phyloP scores from a whole-genome alignment of 192 early-diverging fungal genomes.

The Thamnidium elegans region DNA sequence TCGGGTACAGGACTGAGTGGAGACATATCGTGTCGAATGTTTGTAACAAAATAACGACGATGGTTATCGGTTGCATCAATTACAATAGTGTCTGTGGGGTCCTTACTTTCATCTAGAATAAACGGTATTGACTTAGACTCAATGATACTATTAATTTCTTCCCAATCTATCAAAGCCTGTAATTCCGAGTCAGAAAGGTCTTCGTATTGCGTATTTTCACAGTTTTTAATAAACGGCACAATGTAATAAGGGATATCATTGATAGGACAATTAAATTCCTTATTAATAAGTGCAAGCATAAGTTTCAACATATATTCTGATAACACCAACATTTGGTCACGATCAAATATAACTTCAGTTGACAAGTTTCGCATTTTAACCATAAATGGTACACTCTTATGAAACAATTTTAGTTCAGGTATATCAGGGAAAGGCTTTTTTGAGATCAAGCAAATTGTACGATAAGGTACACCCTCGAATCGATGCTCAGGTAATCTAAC shows the following conservation, averaged over 20 bases:
- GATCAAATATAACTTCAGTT: slow-evolving; percentile 21
- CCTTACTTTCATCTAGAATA: slow-evolving; percentile 19
- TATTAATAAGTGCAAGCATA: slow-evolving; percentile 44
- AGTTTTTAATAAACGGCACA: slow-evolving; percentile 41
- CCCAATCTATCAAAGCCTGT: slow-evolving; percentile 42
- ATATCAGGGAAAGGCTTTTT: slow-evolving; percentile 38
- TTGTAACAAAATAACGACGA: slow-evolving; percentile 45
- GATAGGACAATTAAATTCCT: slow-evolving; percentile 46
- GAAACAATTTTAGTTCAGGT: slow-evolving; percentile 32
- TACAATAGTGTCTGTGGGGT: slow-evolving; percentile 32
- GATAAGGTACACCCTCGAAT: slow-evolving; percentile 33
- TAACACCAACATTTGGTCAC: slow-evolving; percentile 40
- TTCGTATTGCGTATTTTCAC: slow-evolving; percentile 32
- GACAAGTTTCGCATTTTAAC: slow-evolving; percentile 23
- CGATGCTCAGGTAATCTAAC: slow-evolving; percentile 23
- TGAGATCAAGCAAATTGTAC: slow-evolving; percentile 45
- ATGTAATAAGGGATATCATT: slow-evolving; percentile 54
- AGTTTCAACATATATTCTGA: slow-evolving; percentile 54
- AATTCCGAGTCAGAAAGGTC: slow-evolving; percentile 23
- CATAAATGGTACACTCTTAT: slow-evolving; percentile 23
- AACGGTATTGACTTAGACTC: slow-evolving; percentile 13
- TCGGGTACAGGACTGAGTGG: slow-evolving; percentile 29
- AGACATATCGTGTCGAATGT: slow-evolving; percentile 28
- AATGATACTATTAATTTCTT: slow-evolving; percentile 34
- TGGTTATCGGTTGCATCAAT: slow-evolving; percentile 40